Conservation (phyloP, 2,329 filamentous ascomycete species). For the Alternaria sp. region DNA sequence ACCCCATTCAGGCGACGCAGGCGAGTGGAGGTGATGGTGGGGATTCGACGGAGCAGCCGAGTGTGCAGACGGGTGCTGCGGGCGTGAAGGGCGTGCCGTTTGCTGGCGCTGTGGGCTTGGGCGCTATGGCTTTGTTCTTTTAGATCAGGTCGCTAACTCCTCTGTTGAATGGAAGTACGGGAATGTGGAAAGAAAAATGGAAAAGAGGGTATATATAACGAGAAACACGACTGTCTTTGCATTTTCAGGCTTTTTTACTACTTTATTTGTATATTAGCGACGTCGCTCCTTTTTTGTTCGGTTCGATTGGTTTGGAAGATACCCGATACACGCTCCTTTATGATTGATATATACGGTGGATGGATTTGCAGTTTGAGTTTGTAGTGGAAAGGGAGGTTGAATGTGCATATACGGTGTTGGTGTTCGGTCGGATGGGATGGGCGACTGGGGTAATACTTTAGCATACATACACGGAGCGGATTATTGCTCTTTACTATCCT, state of each 20-base stretch:
- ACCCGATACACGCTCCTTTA: not conserved
- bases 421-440: not conserved
- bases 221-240: not conserved
- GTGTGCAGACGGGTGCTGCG: slow-evolving; percentile 50
- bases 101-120: slow-evolving; percentile 12
- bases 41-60: slow-evolving; percentile 34
- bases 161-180: no score
- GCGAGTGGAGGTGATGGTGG: not conserved
- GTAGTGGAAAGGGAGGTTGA: not conserved
- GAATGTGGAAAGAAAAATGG: no score
- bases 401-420: not conserved
- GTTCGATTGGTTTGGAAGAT: not conserved
- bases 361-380: not conserved
- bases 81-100: slow-evolving; percentile 17
- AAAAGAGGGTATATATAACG: not conserved
- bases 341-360: not conserved
- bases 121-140: not conserved
- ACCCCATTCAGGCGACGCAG: slow-evolving; percentile 32
- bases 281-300: not conserved
- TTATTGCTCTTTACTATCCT: slow-evolving; percentile 3
- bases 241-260: not conserved
- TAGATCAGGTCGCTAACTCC: no score
- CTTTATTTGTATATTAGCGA: not conserved
- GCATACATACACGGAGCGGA: not conserved
- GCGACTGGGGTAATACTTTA: not conserved